These are phyloP conservation scores for Trichophyton equinum DNA, from an alignment of 2,329 filamentous ascomycete species.

Conservation along the genomic window DNA sequence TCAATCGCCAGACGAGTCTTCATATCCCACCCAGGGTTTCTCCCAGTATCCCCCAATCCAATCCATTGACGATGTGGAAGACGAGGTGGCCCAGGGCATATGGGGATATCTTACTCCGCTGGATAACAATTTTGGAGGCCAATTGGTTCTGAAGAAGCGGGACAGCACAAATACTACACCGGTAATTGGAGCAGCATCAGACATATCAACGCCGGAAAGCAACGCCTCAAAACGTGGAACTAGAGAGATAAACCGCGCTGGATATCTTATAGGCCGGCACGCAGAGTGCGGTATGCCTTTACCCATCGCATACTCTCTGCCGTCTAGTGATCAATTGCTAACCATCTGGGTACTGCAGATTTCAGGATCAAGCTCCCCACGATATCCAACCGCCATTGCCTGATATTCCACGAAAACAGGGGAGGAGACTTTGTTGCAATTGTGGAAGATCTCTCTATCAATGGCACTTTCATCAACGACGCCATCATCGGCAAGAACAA, in stretches of 20 bases:
- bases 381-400: conserved; percentile 65
- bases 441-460: conserved; percentile 85
- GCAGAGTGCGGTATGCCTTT: conserved; percentile 74
- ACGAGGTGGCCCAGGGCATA: conserved; percentile 73
- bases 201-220: background rate
- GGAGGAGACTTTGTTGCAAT: conserved; percentile 53
- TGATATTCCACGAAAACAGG: conserved; percentile 44
- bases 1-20: conserved; percentile 47
- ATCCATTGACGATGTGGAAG: conserved; percentile 68
- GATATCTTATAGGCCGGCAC: conserved; percentile 85
- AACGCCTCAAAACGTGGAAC: conserved; percentile 19
- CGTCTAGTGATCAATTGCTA: too few relatives aligned
- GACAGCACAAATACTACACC: conserved; percentile 52
- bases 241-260: conserved; percentile 53
- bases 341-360: conserved; percentile 37
- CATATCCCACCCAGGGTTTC: conserved; percentile 60
- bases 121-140: conserved; percentile 54
- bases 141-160: conserved; percentile 63
- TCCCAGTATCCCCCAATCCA: conserved; percentile 66
- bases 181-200: conserved; percentile 17
- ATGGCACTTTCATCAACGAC: conserved; percentile 94
- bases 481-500: conserved; percentile 84
- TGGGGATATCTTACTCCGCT: conserved; percentile 92
- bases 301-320: background rate
- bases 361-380: conserved; percentile 62